phyloP scores from a whole-genome alignment of 2,329 filamentous ascomycete species.

The Fusarium liriodendri region DNA sequence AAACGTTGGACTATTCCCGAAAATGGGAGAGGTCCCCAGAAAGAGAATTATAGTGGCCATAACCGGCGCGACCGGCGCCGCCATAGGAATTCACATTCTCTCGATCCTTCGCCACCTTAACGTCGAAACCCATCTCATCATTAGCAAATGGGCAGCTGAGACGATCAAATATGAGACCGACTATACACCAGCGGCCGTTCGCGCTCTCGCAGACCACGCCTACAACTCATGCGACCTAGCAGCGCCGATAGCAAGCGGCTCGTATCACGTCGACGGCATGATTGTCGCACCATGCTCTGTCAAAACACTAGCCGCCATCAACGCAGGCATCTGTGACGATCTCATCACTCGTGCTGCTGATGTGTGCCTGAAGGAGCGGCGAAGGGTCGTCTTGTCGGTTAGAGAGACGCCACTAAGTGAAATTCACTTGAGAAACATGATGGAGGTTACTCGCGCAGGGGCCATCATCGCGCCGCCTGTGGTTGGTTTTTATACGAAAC shows the following conservation, averaged over 20 bases:
- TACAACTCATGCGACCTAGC: slow-evolving; percentile 32
- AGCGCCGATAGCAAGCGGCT: slow-evolving; percentile 33
- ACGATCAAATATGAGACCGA: slow-evolving; percentile 36
- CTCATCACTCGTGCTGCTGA: slow-evolving; percentile 59
- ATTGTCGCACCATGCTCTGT: slow-evolving; percentile 61
- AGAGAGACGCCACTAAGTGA: slow-evolving; percentile 60
- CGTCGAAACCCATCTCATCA: slow-evolving; percentile 33
- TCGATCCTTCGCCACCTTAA: slow-evolving; percentile 23
- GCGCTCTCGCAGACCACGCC: slow-evolving; percentile 23
- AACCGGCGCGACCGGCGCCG: slow-evolving; percentile 33
- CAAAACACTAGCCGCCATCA: slow-evolving; percentile 59
- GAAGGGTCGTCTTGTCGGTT: slow-evolving; percentile 53
- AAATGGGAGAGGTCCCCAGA: slow-evolving; percentile 47
- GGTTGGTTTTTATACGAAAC: slow-evolving; percentile 56
- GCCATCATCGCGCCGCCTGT: slow-evolving; percentile 59
- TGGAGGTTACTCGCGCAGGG: slow-evolving; percentile 50
- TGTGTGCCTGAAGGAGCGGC: slow-evolving; percentile 59
- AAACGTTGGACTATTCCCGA: slow-evolving; percentile 18
- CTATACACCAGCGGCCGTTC: slow-evolving; percentile 20
- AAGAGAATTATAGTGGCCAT: slow-evolving; percentile 34
- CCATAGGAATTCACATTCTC: slow-evolving; percentile 28
- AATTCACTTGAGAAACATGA: slow-evolving; percentile 61
- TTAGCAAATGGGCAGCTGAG: slow-evolving; percentile 34
- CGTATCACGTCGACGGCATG: slow-evolving; percentile 54
- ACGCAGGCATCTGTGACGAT: slow-evolving; percentile 57